Evolutionary conservation across 2,329 filamentous ascomycete genomes (phyloP), one percentile per base, ranked within the genome.

Genomic region (Colletotrichum theobromicola): DNA sequence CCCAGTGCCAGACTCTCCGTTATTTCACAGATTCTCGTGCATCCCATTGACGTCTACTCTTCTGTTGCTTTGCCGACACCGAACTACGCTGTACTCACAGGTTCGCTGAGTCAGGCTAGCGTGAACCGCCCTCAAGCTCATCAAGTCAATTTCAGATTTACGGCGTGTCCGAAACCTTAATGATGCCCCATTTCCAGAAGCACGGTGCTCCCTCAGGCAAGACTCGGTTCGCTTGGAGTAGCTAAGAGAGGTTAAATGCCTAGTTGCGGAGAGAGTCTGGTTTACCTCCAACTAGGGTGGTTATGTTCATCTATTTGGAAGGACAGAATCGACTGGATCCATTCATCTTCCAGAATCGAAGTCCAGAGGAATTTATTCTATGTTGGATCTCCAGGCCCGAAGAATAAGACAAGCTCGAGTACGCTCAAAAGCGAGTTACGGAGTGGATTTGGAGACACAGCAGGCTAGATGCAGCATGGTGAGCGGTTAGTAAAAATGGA

Each of bases 51-150:
- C n/a, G 18, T 4, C 42, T 10, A 18, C 42, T 46, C 18, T 46
- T 46, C 18, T 0, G 42, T 46, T 46, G 18, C 5, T 46, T 46
- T n/a, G 42, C 18, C n/a, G 18, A 46, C 1, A 4, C n/a, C 18
- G 18, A 46, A 0, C n/a, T 46, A 4, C 42, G 7, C 0, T 13
- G 9, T 46, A n/a, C 18, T 46, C 18, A 0, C 0, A 46, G 18
- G 18, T 46, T 46, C 18, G 6, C 42, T 46, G 42, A 46, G 42
- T 46, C 42, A 46, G 42, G n/a, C 42, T 46, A 46, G 42, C 42
- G 42, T 46, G 42, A 46, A 46, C 42, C 42, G 42, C 18, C 3
- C 9, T 46, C 42, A 21, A 1, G 42, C 42, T 46, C 18, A 46
- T 46, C 42, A n/a, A 46, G 42, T 12, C 18, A 18, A 46, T 7